Conservation (phyloP, 768 basidiomycete species). For the Phanerochaete sordida region DNA sequence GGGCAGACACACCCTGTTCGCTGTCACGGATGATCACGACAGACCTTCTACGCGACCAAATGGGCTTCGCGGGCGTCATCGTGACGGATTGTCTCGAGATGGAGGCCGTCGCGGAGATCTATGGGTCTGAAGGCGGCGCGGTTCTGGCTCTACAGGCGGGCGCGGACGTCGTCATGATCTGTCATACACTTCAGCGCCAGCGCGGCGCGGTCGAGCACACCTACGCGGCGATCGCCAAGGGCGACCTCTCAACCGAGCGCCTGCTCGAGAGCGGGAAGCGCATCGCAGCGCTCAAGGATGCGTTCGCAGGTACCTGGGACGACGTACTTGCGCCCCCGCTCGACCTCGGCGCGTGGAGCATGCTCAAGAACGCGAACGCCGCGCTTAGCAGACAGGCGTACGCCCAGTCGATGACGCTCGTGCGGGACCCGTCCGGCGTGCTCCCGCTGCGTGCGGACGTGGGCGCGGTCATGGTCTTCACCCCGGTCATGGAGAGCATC, state of each 20-base stretch:
- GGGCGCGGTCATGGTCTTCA: constrained; percentile 38
- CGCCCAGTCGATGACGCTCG: constrained; percentile 39
- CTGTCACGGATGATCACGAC: constrained; percentile 52
- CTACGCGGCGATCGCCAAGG: constrained; percentile 46
- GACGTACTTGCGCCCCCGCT: constrained; percentile 21
- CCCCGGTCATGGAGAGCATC: constrained; percentile 53
- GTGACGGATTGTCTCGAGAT: constrained; percentile 79
- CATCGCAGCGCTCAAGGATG: constrained; percentile 46
- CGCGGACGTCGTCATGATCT: constrained; percentile 73
- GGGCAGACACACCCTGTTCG: constrained; percentile 54
- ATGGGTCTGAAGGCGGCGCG: constrained; percentile 51
- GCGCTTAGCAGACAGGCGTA: constrained; percentile 48
- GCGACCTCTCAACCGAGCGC: constrained; percentile 35
- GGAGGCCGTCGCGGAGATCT: constrained; percentile 58
- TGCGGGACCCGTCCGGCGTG: constrained; percentile 36
- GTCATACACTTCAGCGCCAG: constrained; percentile 57
- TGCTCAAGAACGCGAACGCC: constrained; percentile 36
- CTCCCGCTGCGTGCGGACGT: constrained; percentile 32
- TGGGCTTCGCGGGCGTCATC: constrained; percentile 55
- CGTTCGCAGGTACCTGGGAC: constrained; percentile 47
- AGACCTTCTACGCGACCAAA: constrained; percentile 44
- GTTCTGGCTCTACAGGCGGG: constrained; percentile 58
- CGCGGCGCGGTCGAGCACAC: constrained; percentile 48
- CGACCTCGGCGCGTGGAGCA: constrained; percentile 27
- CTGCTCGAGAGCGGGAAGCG: constrained; percentile 42